These are phyloP conservation scores for Pythium insidiosum DNA, from an alignment of 352 stramenopile genomes.

Conservation along the genomic window DNA sequence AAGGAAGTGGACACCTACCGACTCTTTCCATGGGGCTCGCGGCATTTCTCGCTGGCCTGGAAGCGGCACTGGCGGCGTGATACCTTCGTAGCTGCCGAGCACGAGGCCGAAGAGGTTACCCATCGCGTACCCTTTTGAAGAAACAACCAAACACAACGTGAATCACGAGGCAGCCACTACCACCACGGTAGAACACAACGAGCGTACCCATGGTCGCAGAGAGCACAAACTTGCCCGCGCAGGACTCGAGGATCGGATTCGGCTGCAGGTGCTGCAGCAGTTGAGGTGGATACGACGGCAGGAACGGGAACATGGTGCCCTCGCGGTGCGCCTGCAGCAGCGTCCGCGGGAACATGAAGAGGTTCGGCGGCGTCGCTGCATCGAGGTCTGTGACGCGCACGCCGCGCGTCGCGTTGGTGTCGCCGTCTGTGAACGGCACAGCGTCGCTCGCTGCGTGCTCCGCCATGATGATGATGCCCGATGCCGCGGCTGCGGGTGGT, in stretches of 20 bases:
- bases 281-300: slow-evolving; percentile 59
- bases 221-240: slow-evolving; percentile 73
- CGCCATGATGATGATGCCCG: too few species aligned
- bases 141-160: not conserved
- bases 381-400: slow-evolving; percentile 51
- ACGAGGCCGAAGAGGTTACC: slow-evolving; percentile 73
- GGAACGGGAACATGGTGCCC: slow-evolving; percentile 57
- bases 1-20: slow-evolving; percentile 24
- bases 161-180: not conserved
- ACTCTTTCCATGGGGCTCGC: slow-evolving; percentile 72
- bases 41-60: slow-evolving; percentile 73
- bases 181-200: not conserved
- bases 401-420: slow-evolving; percentile 47
- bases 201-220: slow-evolving; percentile 64
- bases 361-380: slow-evolving; percentile 50
- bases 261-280: slow-evolving; percentile 58
- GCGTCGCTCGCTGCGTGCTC: too few species aligned
- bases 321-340: slow-evolving; percentile 42
- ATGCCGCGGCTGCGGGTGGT: too few species aligned
- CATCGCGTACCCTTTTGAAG: slow-evolving; percentile 82
- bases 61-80: slow-evolving; percentile 70
- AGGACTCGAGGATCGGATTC: slow-evolving; percentile 73
- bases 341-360: slow-evolving; percentile 70
- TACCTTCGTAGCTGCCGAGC: slow-evolving; percentile 80
- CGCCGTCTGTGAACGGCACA: slow-evolving; percentile 9